These are phyloP conservation scores for Cyberlindnera xylosilytica DNA, from an alignment of 805 yeast genomes.

Conservation along the genomic window DNA sequence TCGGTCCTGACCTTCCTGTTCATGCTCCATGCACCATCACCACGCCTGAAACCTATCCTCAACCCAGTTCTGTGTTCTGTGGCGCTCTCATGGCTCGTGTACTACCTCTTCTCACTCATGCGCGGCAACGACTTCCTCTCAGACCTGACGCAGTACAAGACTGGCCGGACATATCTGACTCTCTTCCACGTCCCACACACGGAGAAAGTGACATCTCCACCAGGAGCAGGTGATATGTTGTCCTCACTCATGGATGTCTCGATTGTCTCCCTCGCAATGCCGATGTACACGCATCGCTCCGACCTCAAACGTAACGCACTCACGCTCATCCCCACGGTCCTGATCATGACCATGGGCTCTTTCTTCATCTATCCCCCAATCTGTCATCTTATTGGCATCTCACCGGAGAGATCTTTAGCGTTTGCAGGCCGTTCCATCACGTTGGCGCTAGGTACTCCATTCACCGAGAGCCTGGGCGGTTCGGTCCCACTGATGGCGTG, in stretches of 20 bases:
- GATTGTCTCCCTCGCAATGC: conserved; percentile 70
- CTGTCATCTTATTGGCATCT: conserved; percentile 62
- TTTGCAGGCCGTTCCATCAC: conserved; percentile 82
- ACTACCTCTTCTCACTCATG: conserved; percentile 58
- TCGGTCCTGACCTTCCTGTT: conserved; percentile 54
- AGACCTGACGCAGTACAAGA: conserved; percentile 54
- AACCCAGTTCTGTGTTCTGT: conserved; percentile 75
- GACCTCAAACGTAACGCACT: conserved; percentile 61
- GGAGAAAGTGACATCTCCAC: conserved; percentile 37
- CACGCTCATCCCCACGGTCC: conserved; percentile 55
- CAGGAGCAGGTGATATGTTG: conserved; percentile 81
- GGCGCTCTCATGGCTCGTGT: conserved; percentile 54
- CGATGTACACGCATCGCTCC: conserved; percentile 70
- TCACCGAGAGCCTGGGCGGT: conserved; percentile 61
- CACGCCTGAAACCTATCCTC: conserved; percentile 44
- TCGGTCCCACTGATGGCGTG: conserved; percentile 73
- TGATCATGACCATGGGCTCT: conserved; percentile 51
- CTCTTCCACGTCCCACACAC: conserved; percentile 41
- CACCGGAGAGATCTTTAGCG: conserved; percentile 59
- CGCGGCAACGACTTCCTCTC: conserved; percentile 45
- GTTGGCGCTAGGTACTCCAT: conserved; percentile 74
- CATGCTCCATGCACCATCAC: conserved; percentile 44
- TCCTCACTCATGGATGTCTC: conserved; percentile 71
- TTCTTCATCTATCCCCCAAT: conserved; percentile 70
- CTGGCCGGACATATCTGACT: conserved; percentile 63